Conservation (phyloP, 2,329 filamentous ascomycete species). For the Arthroderma sp. region DNA sequence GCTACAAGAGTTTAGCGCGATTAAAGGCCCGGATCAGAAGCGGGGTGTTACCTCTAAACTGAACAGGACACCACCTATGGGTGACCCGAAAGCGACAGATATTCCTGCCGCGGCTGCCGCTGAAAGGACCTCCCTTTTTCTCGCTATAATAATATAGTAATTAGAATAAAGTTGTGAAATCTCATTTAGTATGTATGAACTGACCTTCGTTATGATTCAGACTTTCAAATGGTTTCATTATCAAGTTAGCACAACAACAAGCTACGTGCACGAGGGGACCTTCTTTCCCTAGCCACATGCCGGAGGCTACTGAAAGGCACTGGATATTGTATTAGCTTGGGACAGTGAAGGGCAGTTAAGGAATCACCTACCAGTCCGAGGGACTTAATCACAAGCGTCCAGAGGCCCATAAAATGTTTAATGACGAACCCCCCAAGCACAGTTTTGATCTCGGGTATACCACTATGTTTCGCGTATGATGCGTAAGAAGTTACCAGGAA, state of each 20-base stretch:
- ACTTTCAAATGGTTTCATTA: constrained; percentile 82
- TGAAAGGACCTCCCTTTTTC: constrained; percentile 84
- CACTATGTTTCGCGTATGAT: constrained; percentile 95
- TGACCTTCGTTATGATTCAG: constrained; percentile 68
- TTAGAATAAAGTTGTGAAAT: background rate
- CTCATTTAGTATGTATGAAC: background rate
- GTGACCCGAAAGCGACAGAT: constrained; percentile 84
- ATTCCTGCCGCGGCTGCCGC: constrained; percentile 86
- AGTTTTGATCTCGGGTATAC: constrained; percentile 98
- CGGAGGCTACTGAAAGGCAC: constrained; percentile 84
- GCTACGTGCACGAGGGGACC: constrained; percentile 96
- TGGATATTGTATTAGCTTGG: background rate
- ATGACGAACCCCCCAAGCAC: constrained; percentile 98
- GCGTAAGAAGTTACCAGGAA: constrained; percentile 80
- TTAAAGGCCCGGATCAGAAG: background rate
- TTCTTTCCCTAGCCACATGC: constrained; percentile 90
- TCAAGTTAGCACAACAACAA: constrained; percentile 93
- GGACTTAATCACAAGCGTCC: constrained; percentile 89
- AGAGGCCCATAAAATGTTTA: constrained; percentile 89
- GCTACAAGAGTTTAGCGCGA: constrained; percentile 34
- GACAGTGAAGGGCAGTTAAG: background rate
- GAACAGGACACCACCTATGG: constrained; percentile 88
- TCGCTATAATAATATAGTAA: constrained; percentile 40
- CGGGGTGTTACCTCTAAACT: constrained; percentile 62
- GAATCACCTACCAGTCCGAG: constrained; percentile 47